Evolutionary conservation across 2,329 filamentous ascomycete genomes (phyloP), one percentile per base, ranked within the genome.

Genomic region (Tolypocladium ovalisporum): DNA sequence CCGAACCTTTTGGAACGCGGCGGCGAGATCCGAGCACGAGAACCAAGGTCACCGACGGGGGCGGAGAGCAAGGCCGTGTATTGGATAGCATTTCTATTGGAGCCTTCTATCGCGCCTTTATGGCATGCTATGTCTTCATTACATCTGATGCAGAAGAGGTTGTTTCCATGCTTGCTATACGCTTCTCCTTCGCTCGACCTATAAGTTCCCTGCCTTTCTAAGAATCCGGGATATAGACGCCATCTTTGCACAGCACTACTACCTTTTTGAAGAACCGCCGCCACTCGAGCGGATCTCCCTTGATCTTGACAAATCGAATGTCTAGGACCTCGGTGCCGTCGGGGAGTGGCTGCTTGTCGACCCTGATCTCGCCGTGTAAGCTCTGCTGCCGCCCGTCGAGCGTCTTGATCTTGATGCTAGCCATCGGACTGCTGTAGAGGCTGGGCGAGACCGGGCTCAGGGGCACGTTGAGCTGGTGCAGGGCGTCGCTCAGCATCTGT

Each of bases 211-310:
- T 57, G 10, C 54, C 61, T 59, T 57, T 66, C 70, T 74, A 75
- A 61, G 68, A 60, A 52, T 77, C 74, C 3, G 75, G 74, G 58
- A 76, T 71, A 69, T 85, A 89, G 51, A 97, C 86, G 10, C 85
- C 90, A 68, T 96, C 90, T 68, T 89, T 89, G 74, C 92, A 95
- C 59, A 93, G 77, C 61, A 95, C 79, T 35, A 89, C 89, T n/a
- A 97, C 83, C 71, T 90, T 92, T 75, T 99, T 99, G 79, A 99
- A 99, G 70, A 99, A 90, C 37, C 94, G 79, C 60, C 94, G 83
- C 94, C 95, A 99, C 75, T 97, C 93, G 54, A 99, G 75, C 6
- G 94, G 94, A 75, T 99, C 94, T 7, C 94, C 94, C 75, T 96
- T 97, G 56, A 89, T 81, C 75, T 99, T 99, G 63, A 95, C 83